Conservation (phyloP, 768 basidiomycete species). For the Lyophyllum shimeji region DNA sequence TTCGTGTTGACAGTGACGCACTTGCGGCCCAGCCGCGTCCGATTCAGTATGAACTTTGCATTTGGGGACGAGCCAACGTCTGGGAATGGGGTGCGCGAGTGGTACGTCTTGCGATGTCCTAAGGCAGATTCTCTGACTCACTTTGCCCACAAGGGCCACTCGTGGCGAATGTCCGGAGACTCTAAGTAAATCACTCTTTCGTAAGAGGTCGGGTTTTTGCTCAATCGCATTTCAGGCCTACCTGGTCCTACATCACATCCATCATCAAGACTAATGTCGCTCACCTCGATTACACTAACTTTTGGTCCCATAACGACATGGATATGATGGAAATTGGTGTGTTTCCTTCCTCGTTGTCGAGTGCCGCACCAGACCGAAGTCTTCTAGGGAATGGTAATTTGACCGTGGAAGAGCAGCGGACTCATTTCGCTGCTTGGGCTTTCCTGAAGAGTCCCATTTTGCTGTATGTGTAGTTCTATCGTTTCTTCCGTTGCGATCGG, state of each 20-base stretch:
- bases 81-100: conserved; percentile 61
- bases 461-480: conserved; percentile 29
- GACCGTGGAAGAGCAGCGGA: conserved; percentile 48
- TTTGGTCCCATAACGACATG: conserved; percentile 56
- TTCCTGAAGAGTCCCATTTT: conserved; percentile 59
- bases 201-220: neutral
- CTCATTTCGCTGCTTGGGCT: conserved; percentile 60
- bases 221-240: conserved; percentile 26
- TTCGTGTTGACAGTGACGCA: conserved; percentile 34
- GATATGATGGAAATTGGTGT: conserved; percentile 54
- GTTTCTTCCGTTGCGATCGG: neutral
- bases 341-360: neutral
- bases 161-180: conserved; percentile 55
- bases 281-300: conserved; percentile 42
- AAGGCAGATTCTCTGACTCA: neutral
- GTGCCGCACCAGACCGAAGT: neutral
- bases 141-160: conserved; percentile 40
- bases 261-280: conserved; percentile 44
- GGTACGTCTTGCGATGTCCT: conserved; percentile 20
- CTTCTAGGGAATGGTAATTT: conserved; percentile 45
- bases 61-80: conserved; percentile 53
- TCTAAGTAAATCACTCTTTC: conserved; percentile 26
- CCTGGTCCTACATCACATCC: conserved; percentile 49
- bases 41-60: conserved; percentile 52
- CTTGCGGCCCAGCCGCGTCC: conserved; percentile 43